Base-by-base conservation (phyloP, 2,329 filamentous ascomycete genomes). In the Colletotrichum echinochloae region DNA sequence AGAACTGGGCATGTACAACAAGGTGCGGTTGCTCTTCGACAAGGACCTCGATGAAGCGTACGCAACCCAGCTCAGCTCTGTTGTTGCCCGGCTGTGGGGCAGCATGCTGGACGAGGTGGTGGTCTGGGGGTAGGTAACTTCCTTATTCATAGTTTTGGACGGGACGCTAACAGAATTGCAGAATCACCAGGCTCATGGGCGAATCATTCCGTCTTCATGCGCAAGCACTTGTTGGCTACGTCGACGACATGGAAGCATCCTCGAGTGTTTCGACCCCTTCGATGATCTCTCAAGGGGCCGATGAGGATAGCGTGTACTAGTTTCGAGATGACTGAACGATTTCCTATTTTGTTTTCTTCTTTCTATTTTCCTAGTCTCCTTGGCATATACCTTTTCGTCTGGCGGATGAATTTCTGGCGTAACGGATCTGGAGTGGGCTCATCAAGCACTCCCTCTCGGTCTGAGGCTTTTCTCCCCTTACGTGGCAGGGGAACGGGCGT, bases 61-160 rank as follows among this genome's bases (percentile, higher is more conserved):
- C 80, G 92, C 91, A 74, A 87, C 90, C 62, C 95, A 97, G 80
- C 86, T 99, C 75, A 98, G 95, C 85, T 96, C 95, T n/a, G 94
- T 94, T 62, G 95, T 99, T 52, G 95, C 95, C 73, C 91, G 94
- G 77, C 90, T 98, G 55, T 99, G 96, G 96, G 96, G 95, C 76
- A 95, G 94, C 74, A 98, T 98, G 92, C 91, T 98, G 74, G 96
- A 98, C 79, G 96, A 98, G 83, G 96, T 98, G 73, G 95, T 98
- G 75, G 96, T 99, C 72, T 98, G 96, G 96, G 96, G 96, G 94
- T 97, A 91, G 90, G 94, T 92, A 12, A 33, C 20, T 26, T 23
- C n/a, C 28, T 2, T 5, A 5, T 9, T n/a, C 23, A 51, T 39
- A 41, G 8, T n/a, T 35, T 2, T 5, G 20, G 23, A 54, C 5